Base-by-base conservation (phyloP, 495 filamentous ascomycete species). In the Neurospora discreta region DNA sequence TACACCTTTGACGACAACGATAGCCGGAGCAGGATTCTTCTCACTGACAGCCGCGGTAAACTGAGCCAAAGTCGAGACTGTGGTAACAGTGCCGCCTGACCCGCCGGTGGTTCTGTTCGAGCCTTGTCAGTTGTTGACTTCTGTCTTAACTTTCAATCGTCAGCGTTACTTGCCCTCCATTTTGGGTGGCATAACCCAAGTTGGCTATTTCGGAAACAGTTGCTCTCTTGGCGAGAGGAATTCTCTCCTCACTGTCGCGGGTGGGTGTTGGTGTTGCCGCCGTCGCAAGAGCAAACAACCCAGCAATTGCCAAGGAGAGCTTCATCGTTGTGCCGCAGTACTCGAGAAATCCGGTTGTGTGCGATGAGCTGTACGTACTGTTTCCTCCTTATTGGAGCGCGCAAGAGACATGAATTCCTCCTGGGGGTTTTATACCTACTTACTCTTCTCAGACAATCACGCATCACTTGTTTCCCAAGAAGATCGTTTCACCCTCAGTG, bases 81-180 rank as follows among this genome's bases (percentile, higher is more conserved):
- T 89, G 13, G 85, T 87, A 7, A 85, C 88, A 2, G 82, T 85
- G 69, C 88, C 89, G 16, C 87, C 86, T 39, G 81, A 77, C 70
- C 89, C 89, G 42, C 89, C 89, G n/a, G 82, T 89, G 20, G 88
- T 90, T 16, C 79, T 77, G 72, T 70, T 7, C 52, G 52, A 60
- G 15, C 26, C 2, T 6, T 33, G 26, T 60, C 26, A 60, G 26
- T 33, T 30, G 26, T 33, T 60, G 52, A 26, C 52, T 30, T 60
- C 23, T 60, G 1, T 26, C 26, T 16, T 15, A 33, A 60, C 6
- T 16, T 60, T 33, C 26, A 33, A 69, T 4, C 16, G 23, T 52
- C 11, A n/a, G n/a, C 18, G 10, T 71, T 16, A n/a, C 36, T 44
- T 71, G 43, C 72, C 72, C 72, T 70, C 72, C 72, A 11, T 73